Evolutionary conservation across 495 filamentous ascomycete genomes (phyloP).

Genomic region (Penicillium egyptiacum): DNA sequence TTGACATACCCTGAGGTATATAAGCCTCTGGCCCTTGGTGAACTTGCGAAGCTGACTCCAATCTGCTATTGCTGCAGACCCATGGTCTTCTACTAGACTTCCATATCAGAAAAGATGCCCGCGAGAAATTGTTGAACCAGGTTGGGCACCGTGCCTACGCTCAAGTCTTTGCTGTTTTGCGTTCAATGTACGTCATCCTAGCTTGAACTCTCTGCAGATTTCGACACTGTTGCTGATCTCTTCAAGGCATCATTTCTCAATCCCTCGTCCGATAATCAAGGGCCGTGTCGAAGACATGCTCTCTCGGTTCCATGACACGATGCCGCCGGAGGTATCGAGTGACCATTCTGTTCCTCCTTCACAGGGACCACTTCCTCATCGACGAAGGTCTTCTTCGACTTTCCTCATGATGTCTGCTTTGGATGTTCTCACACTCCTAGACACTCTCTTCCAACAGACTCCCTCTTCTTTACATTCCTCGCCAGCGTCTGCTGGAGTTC

Average conservation of each 20-base stretch:
- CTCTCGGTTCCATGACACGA: constrained; percentile 51
- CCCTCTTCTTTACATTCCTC: constrained; percentile 28
- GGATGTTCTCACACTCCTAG: constrained; percentile 42
- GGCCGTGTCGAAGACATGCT: constrained; percentile 77
- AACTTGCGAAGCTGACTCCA: constrained; percentile 12
- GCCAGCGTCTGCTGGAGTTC: constrained; percentile 20
- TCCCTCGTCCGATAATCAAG: constrained; percentile 58
- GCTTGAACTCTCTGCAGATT: neutral
- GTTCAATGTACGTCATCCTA: constrained; percentile 45
- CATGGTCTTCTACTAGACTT: constrained; percentile 88
- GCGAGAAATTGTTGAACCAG: constrained; percentile 83
- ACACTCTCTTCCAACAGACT: constrained; percentile 42
- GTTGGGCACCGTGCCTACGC: constrained; percentile 76
- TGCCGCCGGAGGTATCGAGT: constrained; percentile 1
- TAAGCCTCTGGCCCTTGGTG: constrained; percentile 20
- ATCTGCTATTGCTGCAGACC: constrained; percentile 47
- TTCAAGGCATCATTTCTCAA: constrained; percentile 41
- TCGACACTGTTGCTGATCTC: constrained; percentile 13
- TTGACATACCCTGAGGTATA: constrained; percentile 88
- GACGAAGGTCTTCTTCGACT: constrained; percentile 28
- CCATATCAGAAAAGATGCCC: constrained; percentile 85
- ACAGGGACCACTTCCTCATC: constrained; percentile 4
- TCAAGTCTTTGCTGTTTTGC: constrained; percentile 56
- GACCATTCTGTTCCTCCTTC: constrained; percentile 5
- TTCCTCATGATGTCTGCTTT: constrained; percentile 44